Conservation (phyloP, 768 basidiomycete species). For the Trametes meyenii region DNA sequence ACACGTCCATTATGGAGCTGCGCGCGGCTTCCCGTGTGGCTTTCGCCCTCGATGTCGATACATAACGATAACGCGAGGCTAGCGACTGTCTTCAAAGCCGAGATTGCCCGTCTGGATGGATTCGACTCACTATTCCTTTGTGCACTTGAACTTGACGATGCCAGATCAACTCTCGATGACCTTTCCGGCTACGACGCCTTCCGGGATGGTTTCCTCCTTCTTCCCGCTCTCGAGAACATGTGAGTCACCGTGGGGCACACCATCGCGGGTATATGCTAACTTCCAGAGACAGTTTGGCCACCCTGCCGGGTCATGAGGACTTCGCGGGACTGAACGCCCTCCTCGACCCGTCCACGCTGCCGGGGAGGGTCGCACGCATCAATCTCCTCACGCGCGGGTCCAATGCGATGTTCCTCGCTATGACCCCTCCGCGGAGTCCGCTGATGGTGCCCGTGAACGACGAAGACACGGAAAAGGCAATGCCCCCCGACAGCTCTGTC, state of each 20-base stretch:
- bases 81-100: conserved; percentile 30
- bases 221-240: conserved; percentile 41
- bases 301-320: conserved; percentile 39
- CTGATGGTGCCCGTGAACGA: conserved; percentile 14
- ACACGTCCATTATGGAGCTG: conserved; percentile 39
- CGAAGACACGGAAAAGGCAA: conserved; percentile 14
- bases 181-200: conserved; percentile 38
- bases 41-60: conserved; percentile 29
- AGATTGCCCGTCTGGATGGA: conserved; percentile 26
- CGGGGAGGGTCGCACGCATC: conserved; percentile 31
- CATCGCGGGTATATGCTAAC: background rate
- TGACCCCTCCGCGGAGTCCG: conserved; percentile 30
- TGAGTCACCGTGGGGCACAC: conserved; percentile 19
- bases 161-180: conserved; percentile 37
- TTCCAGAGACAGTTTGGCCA: conserved; percentile 31
- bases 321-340: conserved; percentile 34
- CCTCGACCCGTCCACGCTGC: conserved; percentile 35
- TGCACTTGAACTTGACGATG: conserved; percentile 34
- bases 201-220: conserved; percentile 37
- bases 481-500: conserved; percentile 7
- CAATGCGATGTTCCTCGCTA: conserved; percentile 33
- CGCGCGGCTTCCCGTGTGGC: conserved; percentile 37
- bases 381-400: conserved; percentile 33
- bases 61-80: conserved; percentile 26
- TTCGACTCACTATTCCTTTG: conserved; percentile 32